Evolutionary conservation across 805 yeast species (phyloP), one percentile per base, ranked within the genome.

Genomic region (Danielozyma ontarioensis): DNA sequence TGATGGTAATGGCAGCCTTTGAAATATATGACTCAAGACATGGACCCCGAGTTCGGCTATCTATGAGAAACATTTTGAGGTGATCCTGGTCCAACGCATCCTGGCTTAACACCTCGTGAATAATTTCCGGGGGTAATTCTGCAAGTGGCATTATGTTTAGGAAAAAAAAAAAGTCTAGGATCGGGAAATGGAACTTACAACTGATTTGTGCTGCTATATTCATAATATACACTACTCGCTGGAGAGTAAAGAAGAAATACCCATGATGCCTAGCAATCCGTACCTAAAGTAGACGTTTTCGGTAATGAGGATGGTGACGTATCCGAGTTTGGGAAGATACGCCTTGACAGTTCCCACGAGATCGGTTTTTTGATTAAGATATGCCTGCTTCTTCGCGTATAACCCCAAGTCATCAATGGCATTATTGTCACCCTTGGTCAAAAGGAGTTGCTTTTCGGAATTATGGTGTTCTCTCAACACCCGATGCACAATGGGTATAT

Each of bases 391-490:
- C 43, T 76, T 71, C 1, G 88, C 83, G 54, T 93, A 93, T 29
- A 93, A 69, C 12, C 86, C 81, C 44, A 93, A 70, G 59, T 93
- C 98, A 59, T 93, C 95, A 33, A 83, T 80, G 3, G 89, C 85
- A 55, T 93, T 93, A 57, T 93, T 93, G 58, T 93, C 98, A 57
- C 98, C 98, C 58, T 93, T 93, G 1, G 98, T 93, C 39, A 93
- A 70, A 31, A 93, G 58, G 31, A 80, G 65, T 59, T 89, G 96
- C 52, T 78, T 70, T 30, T 62, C 62, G 3, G 37, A 32, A 34
- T 62, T 63, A 38, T 73, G 79, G 53, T 93, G 97, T 46, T 86
- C 90, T 50, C 96, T 74, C 52, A 93, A 57, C 0, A 93, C 96
- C 48, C 98, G 75, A 55, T 93, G 98, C 22, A 93, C 98, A 53